Conservation (phyloP, 164 flowering plant species). For the Vitis labrusca region DNA sequence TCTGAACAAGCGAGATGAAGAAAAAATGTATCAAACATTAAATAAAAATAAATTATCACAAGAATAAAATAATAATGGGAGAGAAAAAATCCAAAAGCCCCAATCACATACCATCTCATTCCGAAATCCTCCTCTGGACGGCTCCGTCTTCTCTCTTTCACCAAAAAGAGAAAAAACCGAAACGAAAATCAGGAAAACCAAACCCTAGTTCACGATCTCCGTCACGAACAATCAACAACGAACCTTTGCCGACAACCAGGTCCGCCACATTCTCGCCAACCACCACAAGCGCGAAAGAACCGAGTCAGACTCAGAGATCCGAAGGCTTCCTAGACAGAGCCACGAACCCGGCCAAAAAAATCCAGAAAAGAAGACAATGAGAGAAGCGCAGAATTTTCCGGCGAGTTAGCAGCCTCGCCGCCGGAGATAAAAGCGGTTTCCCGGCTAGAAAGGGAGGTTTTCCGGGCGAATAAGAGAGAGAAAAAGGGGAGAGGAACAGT, state of each 20-base stretch:
- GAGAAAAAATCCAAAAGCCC: neutral
- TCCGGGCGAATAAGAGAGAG: constrained; percentile 1
- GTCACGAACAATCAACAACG: constrained; percentile 18
- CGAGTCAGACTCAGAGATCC: constrained; percentile 32
- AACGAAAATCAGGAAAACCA: constrained; percentile 11
- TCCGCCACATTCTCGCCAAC: constrained; percentile 60
- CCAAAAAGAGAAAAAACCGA: constrained; percentile 5
- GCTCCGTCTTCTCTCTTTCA: constrained; percentile 38
- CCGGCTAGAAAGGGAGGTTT: constrained; percentile 24
- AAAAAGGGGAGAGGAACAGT: constrained; percentile 11
- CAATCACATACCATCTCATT: constrained; percentile 72
- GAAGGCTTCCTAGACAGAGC: neutral
- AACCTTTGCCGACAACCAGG: constrained; percentile 8
- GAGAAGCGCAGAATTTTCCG: constrained; percentile 13
- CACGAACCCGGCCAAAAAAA: neutral
- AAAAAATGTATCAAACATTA: neutral
- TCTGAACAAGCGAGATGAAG: constrained; percentile 13
- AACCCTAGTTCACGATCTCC: constrained; percentile 54
- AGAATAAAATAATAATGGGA: neutral
- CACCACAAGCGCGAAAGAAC: constrained; percentile 11
- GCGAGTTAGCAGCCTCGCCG: constrained; percentile 1
- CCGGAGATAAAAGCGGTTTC: constrained; percentile 14
- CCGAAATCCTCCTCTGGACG: constrained; percentile 34
- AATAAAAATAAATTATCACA: neutral
- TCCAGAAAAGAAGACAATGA: constrained; percentile 5